These are phyloP conservation scores for Primulina eburnea DNA, from an alignment of 257 asterid genomes.

Conservation along the genomic window DNA sequence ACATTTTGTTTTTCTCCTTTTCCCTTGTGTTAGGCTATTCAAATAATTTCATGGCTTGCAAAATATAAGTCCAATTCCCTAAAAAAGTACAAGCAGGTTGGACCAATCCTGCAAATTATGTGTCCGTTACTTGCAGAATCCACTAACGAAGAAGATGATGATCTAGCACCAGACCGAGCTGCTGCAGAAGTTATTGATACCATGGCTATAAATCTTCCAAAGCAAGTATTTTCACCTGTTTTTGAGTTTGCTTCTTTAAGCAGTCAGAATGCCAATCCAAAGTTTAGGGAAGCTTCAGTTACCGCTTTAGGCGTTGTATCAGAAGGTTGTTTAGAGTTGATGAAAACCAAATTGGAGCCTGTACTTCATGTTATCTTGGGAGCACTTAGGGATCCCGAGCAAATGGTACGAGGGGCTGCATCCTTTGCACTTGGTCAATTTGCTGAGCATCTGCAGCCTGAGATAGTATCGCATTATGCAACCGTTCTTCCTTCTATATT, in stretches of 20 bases:
- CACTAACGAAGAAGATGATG: constrained; percentile 75
- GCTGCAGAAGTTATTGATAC: constrained; percentile 99
- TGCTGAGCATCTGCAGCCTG: constrained; percentile 97
- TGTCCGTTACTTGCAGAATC: constrained; percentile 95
- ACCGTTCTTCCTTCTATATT: constrained; percentile 87
- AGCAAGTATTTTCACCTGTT: constrained; percentile 89
- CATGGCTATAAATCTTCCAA: constrained; percentile 81
- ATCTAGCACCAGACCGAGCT: constrained; percentile 95
- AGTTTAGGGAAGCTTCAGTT: constrained; percentile 97
- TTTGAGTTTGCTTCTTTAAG: constrained; percentile 91
- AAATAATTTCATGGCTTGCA: constrained; percentile 98
- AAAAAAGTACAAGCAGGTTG: constrained; percentile 92
- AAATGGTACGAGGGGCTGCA: constrained; percentile 99
- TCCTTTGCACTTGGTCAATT: constrained; percentile 94
- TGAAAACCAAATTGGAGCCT: constrained; percentile 81
- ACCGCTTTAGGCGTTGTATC: constrained; percentile 92
- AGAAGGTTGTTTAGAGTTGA: constrained; percentile 89
- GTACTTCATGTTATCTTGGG: constrained; percentile 73
- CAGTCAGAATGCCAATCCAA: constrained; percentile 77
- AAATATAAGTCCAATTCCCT: constrained; percentile 81
- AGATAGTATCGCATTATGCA: constrained; percentile 82
- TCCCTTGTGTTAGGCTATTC: constrained; percentile 71
- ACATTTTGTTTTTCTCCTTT: constrained; percentile 17
- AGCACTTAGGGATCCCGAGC: constrained; percentile 96
- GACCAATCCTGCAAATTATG: constrained; percentile 91